These are phyloP conservation scores for Fusarium clavum DNA, from an alignment of 2,329 filamentous ascomycete species.

Conservation along the genomic window DNA sequence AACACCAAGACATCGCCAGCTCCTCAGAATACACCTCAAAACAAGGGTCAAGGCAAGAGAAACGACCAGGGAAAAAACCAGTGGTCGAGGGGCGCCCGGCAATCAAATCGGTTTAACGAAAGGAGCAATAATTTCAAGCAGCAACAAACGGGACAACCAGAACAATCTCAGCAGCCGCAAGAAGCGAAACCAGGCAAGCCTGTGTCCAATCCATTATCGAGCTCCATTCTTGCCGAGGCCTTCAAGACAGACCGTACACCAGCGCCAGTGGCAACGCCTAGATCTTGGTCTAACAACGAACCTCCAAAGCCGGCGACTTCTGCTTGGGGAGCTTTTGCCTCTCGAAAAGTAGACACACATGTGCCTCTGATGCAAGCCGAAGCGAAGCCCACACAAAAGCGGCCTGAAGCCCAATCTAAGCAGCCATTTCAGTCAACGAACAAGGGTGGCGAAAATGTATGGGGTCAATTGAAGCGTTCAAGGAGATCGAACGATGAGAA, in stretches of 20 bases:
- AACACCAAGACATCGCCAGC: conserved; percentile 1
- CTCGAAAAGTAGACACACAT: conserved; percentile 38
- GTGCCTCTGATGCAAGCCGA: conserved; percentile 18
- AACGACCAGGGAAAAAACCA: conserved; percentile 7
- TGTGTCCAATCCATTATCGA: conserved; percentile 37
- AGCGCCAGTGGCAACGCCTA: conserved; percentile 43
- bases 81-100: background rate
- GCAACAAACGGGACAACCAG: background rate
- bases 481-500: conserved; percentile 16
- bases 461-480: conserved; percentile 44
- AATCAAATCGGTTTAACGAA: conserved; percentile 3
- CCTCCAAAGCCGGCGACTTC: conserved; percentile 9
- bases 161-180: conserved; percentile 8
- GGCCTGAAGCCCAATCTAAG: background rate
- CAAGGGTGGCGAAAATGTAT: conserved; percentile 24
- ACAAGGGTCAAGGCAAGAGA: conserved; percentile 9
- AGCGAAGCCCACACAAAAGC: background rate
- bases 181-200: background rate
- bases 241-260: conserved; percentile 47
- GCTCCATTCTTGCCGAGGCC: conserved; percentile 50
- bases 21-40: conserved; percentile 4
- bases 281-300: conserved; percentile 41
- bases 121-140: background rate
- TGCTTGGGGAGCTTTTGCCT: conserved; percentile 43
- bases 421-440: background rate